Evolutionary conservation across 345 rosid genomes (phyloP).

Genomic region (Pistacia integerrima): DNA sequence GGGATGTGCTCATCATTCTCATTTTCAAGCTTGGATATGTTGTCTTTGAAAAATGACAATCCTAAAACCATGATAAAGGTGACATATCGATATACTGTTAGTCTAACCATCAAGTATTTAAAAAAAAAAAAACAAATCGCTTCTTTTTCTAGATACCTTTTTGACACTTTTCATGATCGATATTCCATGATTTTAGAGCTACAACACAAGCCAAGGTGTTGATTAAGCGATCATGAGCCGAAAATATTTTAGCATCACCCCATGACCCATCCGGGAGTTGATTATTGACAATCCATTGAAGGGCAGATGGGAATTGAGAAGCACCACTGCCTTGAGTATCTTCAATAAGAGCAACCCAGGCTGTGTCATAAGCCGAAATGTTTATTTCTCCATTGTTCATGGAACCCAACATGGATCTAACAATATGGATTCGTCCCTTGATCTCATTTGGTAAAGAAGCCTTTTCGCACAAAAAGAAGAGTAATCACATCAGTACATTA

Average conservation of each 20-base stretch:
- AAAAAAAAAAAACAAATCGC: not conserved
- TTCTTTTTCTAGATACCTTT: slow-evolving; percentile 44
- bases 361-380: slow-evolving; percentile 91
- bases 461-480: slow-evolving; percentile 23
- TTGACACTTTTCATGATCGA: slow-evolving; percentile 59
- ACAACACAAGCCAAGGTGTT: slow-evolving; percentile 88
- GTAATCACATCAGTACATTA: slow-evolving; percentile 11
- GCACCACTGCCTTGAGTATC: slow-evolving; percentile 43
- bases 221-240: slow-evolving; percentile 78
- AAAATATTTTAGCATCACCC: slow-evolving; percentile 72
- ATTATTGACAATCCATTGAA: slow-evolving; percentile 78
- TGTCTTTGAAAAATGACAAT: slow-evolving; percentile 57
- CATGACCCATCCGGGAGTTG: slow-evolving; percentile 93
- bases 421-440: slow-evolving; percentile 40
- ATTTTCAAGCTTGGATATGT: slow-evolving; percentile 61
- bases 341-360: slow-evolving; percentile 91
- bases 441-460: slow-evolving; percentile 37
- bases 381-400: slow-evolving; percentile 91
- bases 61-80: slow-evolving; percentile 39
- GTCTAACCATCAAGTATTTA: not conserved
- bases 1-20: slow-evolving; percentile 90
- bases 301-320: slow-evolving; percentile 78
- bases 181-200: slow-evolving; percentile 75
- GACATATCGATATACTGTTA: not conserved
- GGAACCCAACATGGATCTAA: slow-evolving; percentile 53